phyloP scores from a whole-genome alignment of 1,284 basidiomycete species.

The Fomitopsis schrenkii region DNA sequence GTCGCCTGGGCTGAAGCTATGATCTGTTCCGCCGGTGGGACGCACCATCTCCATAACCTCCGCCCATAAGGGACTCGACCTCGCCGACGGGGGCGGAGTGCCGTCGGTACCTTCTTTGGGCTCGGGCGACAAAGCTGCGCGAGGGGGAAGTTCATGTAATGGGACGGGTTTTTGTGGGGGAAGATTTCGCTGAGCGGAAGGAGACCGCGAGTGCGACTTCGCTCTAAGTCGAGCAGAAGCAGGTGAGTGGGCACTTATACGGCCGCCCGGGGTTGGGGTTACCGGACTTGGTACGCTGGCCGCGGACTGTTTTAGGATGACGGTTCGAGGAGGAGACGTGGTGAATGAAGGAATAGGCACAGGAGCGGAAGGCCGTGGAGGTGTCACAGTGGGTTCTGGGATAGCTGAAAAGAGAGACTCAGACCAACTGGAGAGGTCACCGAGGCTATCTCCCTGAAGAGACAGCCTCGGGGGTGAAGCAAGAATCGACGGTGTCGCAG shows the following conservation, averaged over 20 bases:
- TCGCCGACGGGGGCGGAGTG: conserved; percentile 16
- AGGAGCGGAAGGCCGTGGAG: conserved; percentile 6
- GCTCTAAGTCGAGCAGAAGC: conserved; percentile 3
- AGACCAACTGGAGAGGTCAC: conserved; percentile 26
- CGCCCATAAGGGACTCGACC: conserved; percentile 18
- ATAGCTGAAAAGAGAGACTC: conserved; percentile 28
- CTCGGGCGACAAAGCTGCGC: conserved; percentile 1
- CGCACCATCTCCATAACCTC: conserved; percentile 23
- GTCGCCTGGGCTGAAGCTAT: background rate
- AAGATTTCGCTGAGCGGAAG: conserved; percentile 7
- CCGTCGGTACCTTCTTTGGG: conserved; percentile 10
- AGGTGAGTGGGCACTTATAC: background rate
- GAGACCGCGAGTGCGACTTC: conserved; percentile 10
- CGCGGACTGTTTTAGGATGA: background rate
- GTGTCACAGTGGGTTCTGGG: conserved; percentile 12
- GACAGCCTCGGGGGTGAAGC: conserved; percentile 24
- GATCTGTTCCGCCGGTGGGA: background rate
- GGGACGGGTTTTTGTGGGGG: conserved; percentile 26
- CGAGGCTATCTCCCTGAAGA: conserved; percentile 21
- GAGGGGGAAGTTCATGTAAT: conserved; percentile 13
- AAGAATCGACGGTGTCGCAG: conserved; percentile 12
- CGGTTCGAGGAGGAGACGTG: conserved; percentile 4
- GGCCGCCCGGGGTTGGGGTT: background rate
- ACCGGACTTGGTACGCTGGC: background rate
- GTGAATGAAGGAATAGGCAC: conserved; percentile 5